Evolutionary conservation across 2,329 filamentous ascomycete genomes (phyloP), one percentile per base, ranked within the genome.

Genomic region (Fusarium mangiferae): DNA sequence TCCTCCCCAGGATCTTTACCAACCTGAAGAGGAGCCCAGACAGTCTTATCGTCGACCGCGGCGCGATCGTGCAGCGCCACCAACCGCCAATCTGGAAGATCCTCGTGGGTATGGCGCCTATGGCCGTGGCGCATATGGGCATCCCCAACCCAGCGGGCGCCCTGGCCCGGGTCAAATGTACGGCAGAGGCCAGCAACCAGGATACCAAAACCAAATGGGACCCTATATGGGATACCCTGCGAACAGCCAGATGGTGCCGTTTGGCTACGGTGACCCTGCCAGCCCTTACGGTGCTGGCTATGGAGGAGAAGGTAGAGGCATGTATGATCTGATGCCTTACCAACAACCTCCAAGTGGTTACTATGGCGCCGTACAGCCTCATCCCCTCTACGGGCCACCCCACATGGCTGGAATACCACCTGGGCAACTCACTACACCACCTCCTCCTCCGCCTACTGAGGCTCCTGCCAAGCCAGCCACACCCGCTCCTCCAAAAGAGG

Each of bases 41-140:
- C 70, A 70, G 51, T 48, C 64, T 48, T 75, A 73, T 59, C 76
- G 74, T 42, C 67, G 75, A 75, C 76, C 70, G 52, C 66, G 66
- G 66, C 72, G 70, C 68, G 62, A 75, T 45, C 72, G 70, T 56
- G 64, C 66, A 66, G 75, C 74, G 70, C 66, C 48, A 24, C 48
- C 87, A 73, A 85, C 89, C 62, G 89, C 90, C 84, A 93, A 88
- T 80, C 86, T 89, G 84, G 92, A 93, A 80, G 88, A 88, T 41
- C 86, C 86, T 26, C 90, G 93, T 30, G 90, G 93, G n/a, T 91
- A 88, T 79, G 82, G 84, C 71, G 81, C 68, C 76, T 84, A 82
- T 85, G 87, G 84, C 82, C 81, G 78, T 35, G 76, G 72, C 36
- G 76, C 69, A 42, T 83, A 65, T 59, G 79, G 56, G 74, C 73